These are phyloP conservation scores for Nemania sp. DNA, from an alignment of 2,329 filamentous ascomycete genomes.

Conservation along the genomic window DNA sequence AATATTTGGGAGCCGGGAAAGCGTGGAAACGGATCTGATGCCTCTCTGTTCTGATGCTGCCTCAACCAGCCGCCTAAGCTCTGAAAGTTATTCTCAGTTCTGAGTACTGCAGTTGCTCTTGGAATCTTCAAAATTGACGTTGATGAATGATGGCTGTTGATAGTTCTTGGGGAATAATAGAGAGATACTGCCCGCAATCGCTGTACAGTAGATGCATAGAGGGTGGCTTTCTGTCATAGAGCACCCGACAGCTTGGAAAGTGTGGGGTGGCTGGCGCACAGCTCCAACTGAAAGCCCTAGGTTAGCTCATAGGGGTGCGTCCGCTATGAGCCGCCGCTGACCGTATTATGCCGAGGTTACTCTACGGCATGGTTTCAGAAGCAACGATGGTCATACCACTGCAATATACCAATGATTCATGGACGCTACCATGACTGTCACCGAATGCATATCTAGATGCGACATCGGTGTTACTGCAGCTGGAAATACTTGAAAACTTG, in stretches of 20 bases:
- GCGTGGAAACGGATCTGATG: conserved; percentile 34
- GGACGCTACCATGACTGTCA: neutral
- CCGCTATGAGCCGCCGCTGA: conserved; percentile 19
- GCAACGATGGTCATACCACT: too few species aligned
- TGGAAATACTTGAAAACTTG: too few species aligned
- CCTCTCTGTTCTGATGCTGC: conserved; percentile 28
- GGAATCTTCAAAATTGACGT: neutral
- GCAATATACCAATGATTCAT: neutral
- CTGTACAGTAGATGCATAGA: too few species aligned
- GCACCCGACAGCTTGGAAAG: too few species aligned
- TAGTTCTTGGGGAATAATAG: too few species aligned
- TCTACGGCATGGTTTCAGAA: too few species aligned
- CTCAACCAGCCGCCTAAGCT: conserved; percentile 25
- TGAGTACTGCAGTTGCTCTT: neutral
- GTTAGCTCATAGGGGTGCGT: conserved; percentile 20
- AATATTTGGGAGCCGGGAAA: conserved; percentile 24
- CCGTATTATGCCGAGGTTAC: conserved; percentile 2
- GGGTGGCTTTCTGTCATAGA: too few species aligned
- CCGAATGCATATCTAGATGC: too few species aligned
- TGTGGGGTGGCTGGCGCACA: conserved; percentile 21
- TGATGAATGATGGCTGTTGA: too few species aligned
- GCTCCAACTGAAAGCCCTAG: too few species aligned
- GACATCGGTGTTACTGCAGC: too few species aligned
- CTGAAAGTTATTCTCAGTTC: conserved; percentile 15
- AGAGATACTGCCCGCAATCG: too few species aligned